A percentile compares a stretch with the other conserved stretches of the same genome.
phyloP scores from a whole-genome alignment of 495 filamentous ascomycete species.

The Hyaloscypha hepaticicola region DNA sequence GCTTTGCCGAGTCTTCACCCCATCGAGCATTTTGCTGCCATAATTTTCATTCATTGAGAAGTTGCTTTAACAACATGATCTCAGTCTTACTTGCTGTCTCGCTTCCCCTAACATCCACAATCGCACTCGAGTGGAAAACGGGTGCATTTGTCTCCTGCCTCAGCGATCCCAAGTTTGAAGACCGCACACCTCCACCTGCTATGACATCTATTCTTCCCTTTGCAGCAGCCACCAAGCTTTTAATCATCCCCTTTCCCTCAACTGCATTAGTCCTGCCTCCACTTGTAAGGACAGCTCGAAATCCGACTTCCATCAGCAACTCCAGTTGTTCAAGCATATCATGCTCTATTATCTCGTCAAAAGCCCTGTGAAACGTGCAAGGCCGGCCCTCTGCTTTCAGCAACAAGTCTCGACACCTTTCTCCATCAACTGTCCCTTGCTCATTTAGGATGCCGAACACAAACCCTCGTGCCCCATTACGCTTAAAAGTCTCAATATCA shows the following conservation, averaged over 20 bases:
- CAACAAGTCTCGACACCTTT: constrained; percentile 41
- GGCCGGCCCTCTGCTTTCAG: constrained; percentile 39
- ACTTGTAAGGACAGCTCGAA: constrained; percentile 46
- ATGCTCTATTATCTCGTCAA: constrained; percentile 42
- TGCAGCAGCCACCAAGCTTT: constrained; percentile 19
- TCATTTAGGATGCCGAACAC: constrained; percentile 48
- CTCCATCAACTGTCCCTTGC: constrained; percentile 36
- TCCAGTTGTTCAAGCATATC: constrained; percentile 34
- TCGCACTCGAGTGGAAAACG: constrained; percentile 44
- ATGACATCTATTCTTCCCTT: constrained; percentile 26
- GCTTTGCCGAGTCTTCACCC: not conserved
- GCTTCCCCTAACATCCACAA: constrained; percentile 21
- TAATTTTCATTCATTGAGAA: not conserved
- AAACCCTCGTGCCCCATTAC: constrained; percentile 44
- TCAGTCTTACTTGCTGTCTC: constrained; percentile 16
- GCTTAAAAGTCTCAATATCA: constrained; percentile 37
- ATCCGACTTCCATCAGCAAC: constrained; percentile 43
- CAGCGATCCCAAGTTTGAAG: constrained; percentile 37
- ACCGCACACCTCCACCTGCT: constrained; percentile 36
- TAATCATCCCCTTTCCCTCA: constrained; percentile 37
- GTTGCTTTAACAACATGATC: constrained; percentile 6
- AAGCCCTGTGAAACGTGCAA: constrained; percentile 56
- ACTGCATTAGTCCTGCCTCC: constrained; percentile 43
- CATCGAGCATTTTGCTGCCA: not conserved
- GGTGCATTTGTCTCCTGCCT: constrained; percentile 29